Conservation (phyloP, 2,329 filamentous ascomycete genomes). For the Lasiodiplodia sp. region DNA sequence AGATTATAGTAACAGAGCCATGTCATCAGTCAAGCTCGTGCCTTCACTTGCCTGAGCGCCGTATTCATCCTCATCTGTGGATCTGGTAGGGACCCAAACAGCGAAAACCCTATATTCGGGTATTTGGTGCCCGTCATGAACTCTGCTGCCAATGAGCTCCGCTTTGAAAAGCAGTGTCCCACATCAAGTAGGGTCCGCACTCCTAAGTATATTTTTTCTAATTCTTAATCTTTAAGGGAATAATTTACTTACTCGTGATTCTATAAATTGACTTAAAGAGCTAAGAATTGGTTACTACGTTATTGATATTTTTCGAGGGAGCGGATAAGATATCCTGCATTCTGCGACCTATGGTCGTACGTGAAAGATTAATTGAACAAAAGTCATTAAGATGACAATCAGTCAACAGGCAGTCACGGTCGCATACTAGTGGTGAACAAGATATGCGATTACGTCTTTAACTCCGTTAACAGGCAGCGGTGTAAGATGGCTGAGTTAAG, state of each 20-base stretch:
- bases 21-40: too few species aligned
- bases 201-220: neutral
- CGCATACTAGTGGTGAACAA: constrained; percentile 26
- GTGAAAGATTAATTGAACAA: neutral
- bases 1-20: too few species aligned
- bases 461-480: neutral
- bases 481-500: too few species aligned
- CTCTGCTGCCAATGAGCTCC: too few species aligned
- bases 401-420: too few species aligned
- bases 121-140: too few species aligned
- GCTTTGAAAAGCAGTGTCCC: constrained; percentile 11
- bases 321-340: neutral
- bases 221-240: neutral
- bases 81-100: too few species aligned
- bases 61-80: too few species aligned
- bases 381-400: too few species aligned
- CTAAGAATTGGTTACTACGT: neutral
- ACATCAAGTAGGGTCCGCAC: constrained; percentile 5
- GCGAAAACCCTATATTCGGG: too few species aligned
- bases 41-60: too few species aligned
- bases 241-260: neutral
- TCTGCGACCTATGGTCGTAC: constrained; percentile 4
- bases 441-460: neutral
- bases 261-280: neutral
- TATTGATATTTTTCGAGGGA: constrained; percentile 12